Evolutionary conservation across 2,329 filamentous ascomycete species (phyloP).

Genomic region (Thermomyces lanuginosus): DNA sequence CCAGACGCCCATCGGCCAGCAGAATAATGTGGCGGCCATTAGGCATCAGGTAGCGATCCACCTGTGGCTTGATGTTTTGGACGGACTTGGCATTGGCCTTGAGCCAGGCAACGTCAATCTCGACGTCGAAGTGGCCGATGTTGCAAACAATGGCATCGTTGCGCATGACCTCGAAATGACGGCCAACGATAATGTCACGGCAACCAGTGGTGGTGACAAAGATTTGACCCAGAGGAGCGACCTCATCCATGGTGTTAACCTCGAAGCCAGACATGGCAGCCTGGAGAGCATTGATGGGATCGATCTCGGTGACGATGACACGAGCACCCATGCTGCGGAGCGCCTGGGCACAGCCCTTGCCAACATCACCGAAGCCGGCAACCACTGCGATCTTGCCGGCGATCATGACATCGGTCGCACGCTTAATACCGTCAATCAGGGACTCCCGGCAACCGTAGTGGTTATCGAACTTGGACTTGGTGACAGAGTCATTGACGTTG

Average conservation of each 20-base stretch:
- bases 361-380: slow-evolving; percentile 96
- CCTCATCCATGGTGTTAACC: slow-evolving; percentile 97
- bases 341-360: slow-evolving; percentile 94
- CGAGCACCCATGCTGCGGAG: slow-evolving; percentile 95
- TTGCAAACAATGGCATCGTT: slow-evolving; percentile 99
- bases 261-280: slow-evolving; percentile 94
- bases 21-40: slow-evolving; percentile 95
- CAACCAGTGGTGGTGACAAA: slow-evolving; percentile 98
- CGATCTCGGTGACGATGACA: slow-evolving; percentile 89
- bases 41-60: slow-evolving; percentile 92
- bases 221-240: slow-evolving; percentile 76
- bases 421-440: slow-evolving; percentile 98
- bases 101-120: slow-evolving; percentile 99
- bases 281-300: slow-evolving; percentile 99
- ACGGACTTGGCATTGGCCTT: slow-evolving; percentile 89
- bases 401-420: slow-evolving; percentile 99
- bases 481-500: slow-evolving; percentile 99
- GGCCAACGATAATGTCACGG: slow-evolving; percentile 86
- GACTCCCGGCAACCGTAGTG: slow-evolving; percentile 98
- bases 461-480: slow-evolving; percentile 99
- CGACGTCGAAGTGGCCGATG: slow-evolving; percentile 99
- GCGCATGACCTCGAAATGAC: slow-evolving; percentile 86
- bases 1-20: slow-evolving; percentile 91
- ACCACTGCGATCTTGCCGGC: slow-evolving; percentile 97
- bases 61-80: slow-evolving; percentile 99